A percentile compares a stretch with the other conserved stretches of the same genome.
These are phyloP conservation scores for Pachyrhizus erosus DNA, from an alignment of 306 rosid genomes.

Conservation along the genomic window DNA sequence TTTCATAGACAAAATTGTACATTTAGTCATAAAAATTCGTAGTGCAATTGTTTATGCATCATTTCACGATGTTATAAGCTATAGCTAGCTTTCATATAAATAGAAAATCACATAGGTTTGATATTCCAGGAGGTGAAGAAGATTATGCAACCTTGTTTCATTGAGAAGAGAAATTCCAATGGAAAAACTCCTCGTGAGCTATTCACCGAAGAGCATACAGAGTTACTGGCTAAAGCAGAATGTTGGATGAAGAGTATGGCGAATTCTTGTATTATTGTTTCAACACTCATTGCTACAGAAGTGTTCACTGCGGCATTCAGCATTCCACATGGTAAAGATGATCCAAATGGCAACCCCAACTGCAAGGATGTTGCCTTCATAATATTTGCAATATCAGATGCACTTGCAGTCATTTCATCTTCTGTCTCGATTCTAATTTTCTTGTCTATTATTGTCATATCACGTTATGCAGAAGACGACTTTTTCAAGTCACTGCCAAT, in stretches of 20 bases:
- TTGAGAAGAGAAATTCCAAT: no score
- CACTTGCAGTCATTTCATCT: slow-evolving; percentile 42
- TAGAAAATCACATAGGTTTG: no score
- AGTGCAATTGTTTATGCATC: no score
- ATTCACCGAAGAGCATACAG: no score
- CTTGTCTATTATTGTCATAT: slow-evolving; percentile 38
- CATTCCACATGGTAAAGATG: slow-evolving; percentile 26
- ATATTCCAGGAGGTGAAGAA: no score
- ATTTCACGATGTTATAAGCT: no score
- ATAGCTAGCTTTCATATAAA: no score
- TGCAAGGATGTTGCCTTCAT: background rate
- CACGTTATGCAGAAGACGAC: slow-evolving; percentile 44
- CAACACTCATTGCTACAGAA: slow-evolving; percentile 41
- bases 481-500: slow-evolving; percentile 31
- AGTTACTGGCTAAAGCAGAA: no score
- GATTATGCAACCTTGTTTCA: no score
- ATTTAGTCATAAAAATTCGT: no score
- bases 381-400: slow-evolving; percentile 44
- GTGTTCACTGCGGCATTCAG: slow-evolving; percentile 46
- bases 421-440: slow-evolving; percentile 43
- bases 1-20: no score
- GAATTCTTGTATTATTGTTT: slow-evolving; percentile 32
- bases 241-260: background rate
- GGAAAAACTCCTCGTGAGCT: no score
- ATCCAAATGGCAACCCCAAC: background rate